Evolutionary conservation across 2,329 filamentous ascomycete species (phyloP).

Genomic region (Colletotrichum liriopes): DNA sequence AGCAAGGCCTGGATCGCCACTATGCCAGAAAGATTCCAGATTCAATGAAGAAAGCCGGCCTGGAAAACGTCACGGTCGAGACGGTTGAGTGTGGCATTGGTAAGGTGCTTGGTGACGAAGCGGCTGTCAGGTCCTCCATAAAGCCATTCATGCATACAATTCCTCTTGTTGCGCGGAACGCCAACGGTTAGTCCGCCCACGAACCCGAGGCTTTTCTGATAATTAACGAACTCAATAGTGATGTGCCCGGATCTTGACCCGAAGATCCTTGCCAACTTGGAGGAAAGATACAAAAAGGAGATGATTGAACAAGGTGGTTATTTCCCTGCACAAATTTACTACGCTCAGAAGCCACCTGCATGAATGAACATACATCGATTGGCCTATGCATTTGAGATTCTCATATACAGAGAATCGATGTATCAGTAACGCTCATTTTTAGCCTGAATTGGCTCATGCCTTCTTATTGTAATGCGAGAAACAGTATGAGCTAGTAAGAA

Average conservation of each 20-base stretch:
- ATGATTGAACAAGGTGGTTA: conserved; percentile 32
- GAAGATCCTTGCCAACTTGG: not conserved
- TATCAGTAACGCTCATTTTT: not conserved
- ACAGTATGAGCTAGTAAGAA: not conserved
- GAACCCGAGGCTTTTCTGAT: too few species aligned
- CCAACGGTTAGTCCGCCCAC: not conserved
- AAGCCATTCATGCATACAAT: conserved; percentile 19
- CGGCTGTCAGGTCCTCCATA: conserved; percentile 3
- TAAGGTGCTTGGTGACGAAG: conserved; percentile 14
- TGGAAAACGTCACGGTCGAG: conserved; percentile 23
- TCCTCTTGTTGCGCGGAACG: not conserved
- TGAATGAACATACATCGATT: too few species aligned
- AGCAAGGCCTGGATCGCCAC: conserved; percentile 19
- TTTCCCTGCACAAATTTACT: not conserved
- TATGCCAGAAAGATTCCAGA: conserved; percentile 16
- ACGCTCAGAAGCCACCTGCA: not conserved
- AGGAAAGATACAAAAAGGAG: conserved; percentile 33
- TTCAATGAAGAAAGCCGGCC: conserved; percentile 25
- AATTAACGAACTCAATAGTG: not conserved
- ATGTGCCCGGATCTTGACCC: conserved; percentile 17
- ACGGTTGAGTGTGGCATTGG: conserved; percentile 23
- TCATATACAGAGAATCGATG: not conserved
- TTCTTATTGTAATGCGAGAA: not conserved
- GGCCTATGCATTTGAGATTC: too few species aligned
- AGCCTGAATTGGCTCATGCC: too few species aligned